phyloP scores from a whole-genome alignment of 2,329 filamentous ascomycete genomes.

The Fusarium virguliforme region DNA sequence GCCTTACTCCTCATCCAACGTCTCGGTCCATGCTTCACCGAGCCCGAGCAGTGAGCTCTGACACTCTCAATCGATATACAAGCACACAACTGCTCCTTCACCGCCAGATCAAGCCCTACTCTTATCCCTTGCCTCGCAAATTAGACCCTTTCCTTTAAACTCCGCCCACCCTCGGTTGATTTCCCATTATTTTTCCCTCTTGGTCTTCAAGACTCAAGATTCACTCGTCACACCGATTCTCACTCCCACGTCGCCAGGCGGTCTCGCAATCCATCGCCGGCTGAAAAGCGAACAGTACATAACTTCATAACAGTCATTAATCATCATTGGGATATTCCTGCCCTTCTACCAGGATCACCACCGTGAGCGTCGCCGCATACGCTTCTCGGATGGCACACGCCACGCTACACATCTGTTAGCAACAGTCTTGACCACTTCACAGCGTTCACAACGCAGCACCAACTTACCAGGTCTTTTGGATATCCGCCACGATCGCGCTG shows the following conservation, averaged over 20 bases:
- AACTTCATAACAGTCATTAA: constrained; percentile 49
- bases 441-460: background rate
- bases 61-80: constrained; percentile 16
- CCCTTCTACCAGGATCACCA: constrained; percentile 78
- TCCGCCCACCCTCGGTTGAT: background rate
- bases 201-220: constrained; percentile 28
- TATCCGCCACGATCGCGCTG: constrained; percentile 78
- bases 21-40: constrained; percentile 13
- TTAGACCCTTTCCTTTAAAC: constrained; percentile 29
- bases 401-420: constrained; percentile 65
- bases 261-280: constrained; percentile 28
- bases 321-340: constrained; percentile 62
- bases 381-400: constrained; percentile 82
- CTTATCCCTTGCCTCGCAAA: constrained; percentile 22
- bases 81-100: constrained; percentile 20
- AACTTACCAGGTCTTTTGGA: constrained; percentile 77
- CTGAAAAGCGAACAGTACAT: constrained; percentile 33
- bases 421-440: background rate
- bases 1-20: constrained; percentile 4
- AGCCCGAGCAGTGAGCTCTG: constrained; percentile 16
- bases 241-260: constrained; percentile 13
- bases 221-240: constrained; percentile 23
- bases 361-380: constrained; percentile 80
- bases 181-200: constrained; percentile 19
- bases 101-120: constrained; percentile 16